A percentile compares a stretch with the other conserved stretches of the same genome.
Evolutionary conservation across 106 monocot species (phyloP).

Genomic region (Posidonia australis): DNA sequence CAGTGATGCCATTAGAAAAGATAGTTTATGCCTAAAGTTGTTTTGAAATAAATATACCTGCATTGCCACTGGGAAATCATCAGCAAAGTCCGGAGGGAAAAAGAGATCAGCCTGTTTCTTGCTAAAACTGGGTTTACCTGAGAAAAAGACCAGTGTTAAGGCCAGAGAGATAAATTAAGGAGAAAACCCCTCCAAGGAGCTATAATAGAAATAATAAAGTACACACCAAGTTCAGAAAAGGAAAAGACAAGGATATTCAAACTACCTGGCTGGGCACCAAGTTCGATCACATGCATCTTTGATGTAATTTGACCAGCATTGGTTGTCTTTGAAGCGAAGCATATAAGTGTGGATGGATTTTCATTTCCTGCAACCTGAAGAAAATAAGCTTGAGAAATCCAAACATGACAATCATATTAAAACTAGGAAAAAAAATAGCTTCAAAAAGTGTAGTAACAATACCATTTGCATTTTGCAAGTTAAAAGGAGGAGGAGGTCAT

Average conservation of each 20-base stretch:
- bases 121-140: constrained; percentile 83
- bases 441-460: neutral
- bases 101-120: constrained; percentile 98
- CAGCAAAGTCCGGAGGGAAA: constrained; percentile 94
- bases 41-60: constrained; percentile 35
- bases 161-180: neutral
- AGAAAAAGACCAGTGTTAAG: constrained; percentile 1
- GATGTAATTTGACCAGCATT: constrained; percentile 90
- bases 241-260: neutral
- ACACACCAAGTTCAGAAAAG: neutral
- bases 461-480: neutral
- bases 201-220: constrained; percentile 1
- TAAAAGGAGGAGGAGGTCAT: no score
- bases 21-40: no score
- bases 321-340: constrained; percentile 79
- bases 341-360: constrained; percentile 76
- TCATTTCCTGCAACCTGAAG: constrained; percentile 80
- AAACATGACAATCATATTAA: neutral
- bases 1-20: no score
- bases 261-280: constrained; percentile 87
- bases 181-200: neutral
- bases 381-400: neutral
- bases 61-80: constrained; percentile 97
- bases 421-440: neutral
- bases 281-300: constrained; percentile 96